Percentiles rank a stretch among this genome's conserved stretches.
phyloP scores from a whole-genome alignment of 768 basidiomycete genomes.

The Lactarius hatsudake region DNA sequence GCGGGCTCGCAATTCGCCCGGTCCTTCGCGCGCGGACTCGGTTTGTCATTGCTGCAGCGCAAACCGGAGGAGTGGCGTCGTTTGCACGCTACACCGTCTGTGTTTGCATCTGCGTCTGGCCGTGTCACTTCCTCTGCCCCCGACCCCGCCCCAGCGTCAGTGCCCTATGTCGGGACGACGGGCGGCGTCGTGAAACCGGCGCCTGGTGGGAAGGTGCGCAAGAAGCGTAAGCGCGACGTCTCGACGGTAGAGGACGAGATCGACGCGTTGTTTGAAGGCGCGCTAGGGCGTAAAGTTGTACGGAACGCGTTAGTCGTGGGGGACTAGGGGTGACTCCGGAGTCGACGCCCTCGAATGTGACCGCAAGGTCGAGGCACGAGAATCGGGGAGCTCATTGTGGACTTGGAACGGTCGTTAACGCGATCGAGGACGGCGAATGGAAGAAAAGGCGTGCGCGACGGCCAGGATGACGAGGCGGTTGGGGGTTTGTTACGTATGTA shows the following conservation, averaged over 20 bases:
- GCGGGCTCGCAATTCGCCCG: slow-evolving; percentile 81
- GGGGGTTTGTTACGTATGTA: too few relatives aligned
- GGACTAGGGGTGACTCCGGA: background rate
- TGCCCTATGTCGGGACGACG: background rate
- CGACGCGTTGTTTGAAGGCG: slow-evolving; percentile 63
- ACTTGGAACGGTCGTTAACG: too few relatives aligned
- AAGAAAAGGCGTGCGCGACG: too few relatives aligned
- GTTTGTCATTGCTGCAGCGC: slow-evolving; percentile 73
- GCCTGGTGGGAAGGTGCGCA: slow-evolving; percentile 18
- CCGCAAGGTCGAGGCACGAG: too few relatives aligned
- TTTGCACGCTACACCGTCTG: slow-evolving; percentile 48
- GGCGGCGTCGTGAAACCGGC: background rate
- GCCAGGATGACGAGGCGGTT: too few relatives aligned
- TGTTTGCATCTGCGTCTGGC: slow-evolving; percentile 29
- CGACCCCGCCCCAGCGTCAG: background rate
- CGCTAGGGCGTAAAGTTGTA: slow-evolving; percentile 58
- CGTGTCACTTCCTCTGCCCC: background rate
- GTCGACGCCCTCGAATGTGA: background rate
- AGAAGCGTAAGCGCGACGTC: slow-evolving; percentile 49
- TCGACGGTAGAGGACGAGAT: slow-evolving; percentile 75
- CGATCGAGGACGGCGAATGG: too few relatives aligned
- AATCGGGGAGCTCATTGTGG: too few relatives aligned
- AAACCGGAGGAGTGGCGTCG: slow-evolving; percentile 84
- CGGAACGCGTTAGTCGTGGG: slow-evolving; percentile 43
- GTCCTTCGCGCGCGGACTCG: slow-evolving; percentile 78